Evolutionary conservation across 2,329 filamentous ascomycete genomes (phyloP).

Genomic region (Penicillium frequentans): DNA sequence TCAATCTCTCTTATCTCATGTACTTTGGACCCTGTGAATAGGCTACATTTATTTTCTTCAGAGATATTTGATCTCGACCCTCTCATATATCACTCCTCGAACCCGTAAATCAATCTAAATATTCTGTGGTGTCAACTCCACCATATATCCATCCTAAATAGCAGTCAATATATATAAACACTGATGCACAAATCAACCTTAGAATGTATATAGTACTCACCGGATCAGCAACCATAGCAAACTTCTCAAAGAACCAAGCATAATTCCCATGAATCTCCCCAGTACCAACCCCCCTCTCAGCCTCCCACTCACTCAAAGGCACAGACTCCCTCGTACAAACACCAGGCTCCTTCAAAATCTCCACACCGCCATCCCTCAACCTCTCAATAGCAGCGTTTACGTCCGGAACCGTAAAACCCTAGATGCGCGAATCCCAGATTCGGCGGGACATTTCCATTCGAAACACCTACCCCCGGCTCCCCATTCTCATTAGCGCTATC

Average conservation of each 20-base stretch:
- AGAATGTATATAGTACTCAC: constrained; percentile 22
- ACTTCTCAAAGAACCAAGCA: constrained; percentile 34
- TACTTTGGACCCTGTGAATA: constrained; percentile 3
- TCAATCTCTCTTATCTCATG: constrained; percentile 8
- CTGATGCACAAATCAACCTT: too few species aligned
- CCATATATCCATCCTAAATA: constrained; percentile 35
- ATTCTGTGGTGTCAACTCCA: constrained; percentile 35
- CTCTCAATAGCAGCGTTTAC: constrained; percentile 31
- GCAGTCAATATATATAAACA: background rate
- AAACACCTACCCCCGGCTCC: constrained; percentile 11
- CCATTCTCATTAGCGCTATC: background rate
- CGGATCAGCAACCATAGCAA: constrained; percentile 42
- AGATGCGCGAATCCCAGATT: constrained; percentile 40
- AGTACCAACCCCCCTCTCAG: constrained; percentile 29
- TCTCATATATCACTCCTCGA: background rate
- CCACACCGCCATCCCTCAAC: constrained; percentile 30
- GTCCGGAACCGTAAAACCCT: constrained; percentile 41
- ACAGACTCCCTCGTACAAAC: constrained; percentile 28
- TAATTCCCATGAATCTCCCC: constrained; percentile 38
- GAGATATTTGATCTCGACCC: background rate
- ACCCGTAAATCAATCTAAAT: constrained; percentile 4
- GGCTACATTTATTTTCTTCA: constrained; percentile 2
- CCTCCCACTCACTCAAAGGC: constrained; percentile 38
- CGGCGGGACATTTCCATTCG: constrained; percentile 36
- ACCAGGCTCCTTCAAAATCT: constrained; percentile 36